Percentiles rank a stretch among this genome's conserved stretches.
phyloP scores from a whole-genome alignment of 495 filamentous ascomycete genomes.

The Penicillium coffeae region DNA sequence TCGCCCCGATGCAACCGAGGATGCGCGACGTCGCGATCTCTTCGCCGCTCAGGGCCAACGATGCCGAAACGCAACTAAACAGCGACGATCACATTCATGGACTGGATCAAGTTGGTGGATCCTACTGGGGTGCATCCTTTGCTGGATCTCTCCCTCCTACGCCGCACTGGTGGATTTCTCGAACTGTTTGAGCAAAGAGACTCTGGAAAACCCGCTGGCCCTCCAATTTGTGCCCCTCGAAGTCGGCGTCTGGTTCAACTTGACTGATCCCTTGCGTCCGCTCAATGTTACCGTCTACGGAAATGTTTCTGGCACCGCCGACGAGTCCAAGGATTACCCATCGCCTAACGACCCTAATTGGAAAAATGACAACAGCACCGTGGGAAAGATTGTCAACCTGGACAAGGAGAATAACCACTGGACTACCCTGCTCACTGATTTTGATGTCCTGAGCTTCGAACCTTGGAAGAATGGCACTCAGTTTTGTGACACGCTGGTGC shows the following conservation, averaged over 20 bases:
- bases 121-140: slow-evolving; percentile 21
- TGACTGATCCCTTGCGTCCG: slow-evolving; percentile 55
- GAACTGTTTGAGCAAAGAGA: slow-evolving; percentile 71
- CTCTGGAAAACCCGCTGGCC: slow-evolving; percentile 46
- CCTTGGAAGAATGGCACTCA: slow-evolving; percentile 49
- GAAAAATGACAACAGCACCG: slow-evolving; percentile 51
- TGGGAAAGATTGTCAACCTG: slow-evolving; percentile 73
- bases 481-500: slow-evolving; percentile 62
- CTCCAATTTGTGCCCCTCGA: slow-evolving; percentile 80
- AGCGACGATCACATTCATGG: slow-evolving; percentile 5
- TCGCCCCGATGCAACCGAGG: slow-evolving; percentile 9
- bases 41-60: slow-evolving; percentile 9
- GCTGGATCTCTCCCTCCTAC: slow-evolving; percentile 17
- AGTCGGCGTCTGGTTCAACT: slow-evolving; percentile 70
- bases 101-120: slow-evolving; percentile 16
- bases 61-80: slow-evolving; percentile 13
- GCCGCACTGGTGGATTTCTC: slow-evolving; percentile 71
- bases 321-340: slow-evolving; percentile 45
- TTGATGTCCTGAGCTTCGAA: slow-evolving; percentile 70
- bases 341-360: slow-evolving; percentile 46
- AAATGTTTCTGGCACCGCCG: slow-evolving; percentile 71
- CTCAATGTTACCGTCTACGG: slow-evolving; percentile 82
- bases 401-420: slow-evolving; percentile 50
- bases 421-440: slow-evolving; percentile 65
- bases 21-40: slow-evolving; percentile 8